These are phyloP conservation scores for Venustampulla echinocandica DNA, from an alignment of 495 filamentous ascomycete genomes.

Conservation along the genomic window DNA sequence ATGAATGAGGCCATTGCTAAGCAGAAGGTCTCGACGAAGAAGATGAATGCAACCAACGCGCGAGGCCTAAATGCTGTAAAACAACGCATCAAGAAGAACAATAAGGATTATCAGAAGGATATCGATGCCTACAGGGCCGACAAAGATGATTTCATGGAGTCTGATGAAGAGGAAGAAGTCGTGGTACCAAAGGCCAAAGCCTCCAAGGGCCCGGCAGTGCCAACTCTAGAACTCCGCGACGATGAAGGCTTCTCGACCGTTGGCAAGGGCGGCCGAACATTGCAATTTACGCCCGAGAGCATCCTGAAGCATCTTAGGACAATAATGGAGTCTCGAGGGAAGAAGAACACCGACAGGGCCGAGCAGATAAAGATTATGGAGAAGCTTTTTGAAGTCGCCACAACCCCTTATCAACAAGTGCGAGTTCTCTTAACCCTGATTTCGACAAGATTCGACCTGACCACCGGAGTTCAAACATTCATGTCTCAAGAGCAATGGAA, in stretches of 20 bases:
- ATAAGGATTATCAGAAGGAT: slow-evolving; percentile 83
- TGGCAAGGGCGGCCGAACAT: slow-evolving; percentile 73
- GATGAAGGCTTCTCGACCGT: slow-evolving; percentile 84
- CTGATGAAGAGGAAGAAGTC: slow-evolving; percentile 65
- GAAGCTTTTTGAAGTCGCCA: slow-evolving; percentile 81
- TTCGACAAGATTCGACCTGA: slow-evolving; percentile 89
- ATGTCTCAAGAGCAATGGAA: slow-evolving; percentile 99
- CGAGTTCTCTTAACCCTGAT: slow-evolving; percentile 86
- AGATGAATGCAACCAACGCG: slow-evolving; percentile 95
- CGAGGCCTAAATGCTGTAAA: slow-evolving; percentile 93
- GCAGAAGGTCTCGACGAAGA: slow-evolving; percentile 92
- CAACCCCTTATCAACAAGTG: slow-evolving; percentile 87
- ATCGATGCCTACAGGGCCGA: slow-evolving; percentile 81
- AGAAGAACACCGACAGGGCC: slow-evolving; percentile 93
- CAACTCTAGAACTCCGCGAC: slow-evolving; percentile 47
- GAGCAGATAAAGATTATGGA: slow-evolving; percentile 98
- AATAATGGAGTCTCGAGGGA: slow-evolving; percentile 90
- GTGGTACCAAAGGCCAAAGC: slow-evolving; percentile 33
- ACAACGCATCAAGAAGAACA: slow-evolving; percentile 96
- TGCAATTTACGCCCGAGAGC: slow-evolving; percentile 90
- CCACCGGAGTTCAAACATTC: slow-evolving; percentile 66
- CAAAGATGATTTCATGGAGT: slow-evolving; percentile 80
- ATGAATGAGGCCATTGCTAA: slow-evolving; percentile 90
- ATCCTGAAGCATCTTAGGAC: slow-evolving; percentile 92
- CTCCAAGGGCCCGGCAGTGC: slow-evolving; percentile 32